phyloP scores from a whole-genome alignment of 2,329 filamentous ascomycete genomes.

The Sporothrix protearum region DNA sequence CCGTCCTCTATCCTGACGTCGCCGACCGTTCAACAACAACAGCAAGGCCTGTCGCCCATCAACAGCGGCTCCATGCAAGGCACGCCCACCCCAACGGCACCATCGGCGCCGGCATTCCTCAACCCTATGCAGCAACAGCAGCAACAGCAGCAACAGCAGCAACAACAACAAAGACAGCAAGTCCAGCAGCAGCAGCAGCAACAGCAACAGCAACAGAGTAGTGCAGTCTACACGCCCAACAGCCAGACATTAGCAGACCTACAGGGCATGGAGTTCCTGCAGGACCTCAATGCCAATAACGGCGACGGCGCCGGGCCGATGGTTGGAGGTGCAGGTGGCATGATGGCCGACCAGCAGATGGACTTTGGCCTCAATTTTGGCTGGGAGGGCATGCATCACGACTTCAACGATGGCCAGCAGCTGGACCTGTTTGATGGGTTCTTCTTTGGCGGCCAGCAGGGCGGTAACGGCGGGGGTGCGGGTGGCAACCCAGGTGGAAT shows the following conservation, averaged over 20 bases:
- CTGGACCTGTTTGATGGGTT: conserved; percentile 70
- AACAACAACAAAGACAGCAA: conserved; percentile 28
- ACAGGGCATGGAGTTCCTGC: conserved; percentile 54
- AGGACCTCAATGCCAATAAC: conserved; percentile 38
- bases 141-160: conserved; percentile 32
- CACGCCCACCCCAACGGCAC: conserved; percentile 23
- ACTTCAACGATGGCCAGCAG: conserved; percentile 57
- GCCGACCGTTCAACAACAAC: conserved; percentile 33
- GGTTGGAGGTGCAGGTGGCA: background rate
- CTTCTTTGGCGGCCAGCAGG: conserved; percentile 61
- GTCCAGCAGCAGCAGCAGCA: conserved; percentile 36
- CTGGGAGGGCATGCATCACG: conserved; percentile 60
- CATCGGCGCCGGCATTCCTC: conserved; percentile 13
- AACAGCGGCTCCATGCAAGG: conserved; percentile 20
- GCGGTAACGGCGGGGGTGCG: conserved; percentile 12
- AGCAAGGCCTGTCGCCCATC: conserved; percentile 22
- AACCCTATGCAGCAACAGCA: conserved; percentile 30
- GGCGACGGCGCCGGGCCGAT: conserved; percentile 28
- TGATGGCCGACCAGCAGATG: conserved; percentile 46
- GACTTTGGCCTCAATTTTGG: conserved; percentile 66
- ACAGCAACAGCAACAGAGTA: conserved; percentile 26
- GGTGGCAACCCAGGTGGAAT: conserved; percentile 14
- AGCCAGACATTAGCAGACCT: conserved; percentile 45
- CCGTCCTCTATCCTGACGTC: conserved; percentile 44
- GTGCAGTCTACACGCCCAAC: conserved; percentile 27